These are phyloP conservation scores for Botryotinia calthae DNA, from an alignment of 2,329 filamentous ascomycete species.

Conservation along the genomic window DNA sequence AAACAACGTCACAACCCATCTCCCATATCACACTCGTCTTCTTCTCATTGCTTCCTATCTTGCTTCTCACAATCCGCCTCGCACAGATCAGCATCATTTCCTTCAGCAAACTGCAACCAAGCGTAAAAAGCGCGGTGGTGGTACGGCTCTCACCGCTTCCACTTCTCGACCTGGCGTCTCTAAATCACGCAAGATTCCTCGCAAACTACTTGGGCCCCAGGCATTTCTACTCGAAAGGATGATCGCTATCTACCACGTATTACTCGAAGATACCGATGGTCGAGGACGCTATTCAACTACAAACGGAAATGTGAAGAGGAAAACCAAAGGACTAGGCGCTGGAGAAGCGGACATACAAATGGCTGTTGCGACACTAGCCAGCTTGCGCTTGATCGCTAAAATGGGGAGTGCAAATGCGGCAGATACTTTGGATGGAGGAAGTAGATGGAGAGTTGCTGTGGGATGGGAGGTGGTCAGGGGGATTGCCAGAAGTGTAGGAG, in stretches of 20 bases:
- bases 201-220: constrained; percentile 73
- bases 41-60: constrained; percentile 76
- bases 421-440: constrained; percentile 67
- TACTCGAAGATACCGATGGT: constrained; percentile 47
- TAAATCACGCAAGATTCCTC: constrained; percentile 69
- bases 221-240: constrained; percentile 76
- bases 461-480: constrained; percentile 73
- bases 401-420: constrained; percentile 52
- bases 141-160: constrained; percentile 41
- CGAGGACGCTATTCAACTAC: constrained; percentile 28
- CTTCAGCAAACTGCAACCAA: constrained; percentile 47
- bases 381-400: constrained; percentile 65
- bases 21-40: constrained; percentile 72
- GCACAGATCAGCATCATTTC: constrained; percentile 73
- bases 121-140: constrained; percentile 44
- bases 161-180: constrained; percentile 36
- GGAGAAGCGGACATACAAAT: constrained; percentile 55
- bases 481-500: constrained; percentile 68
- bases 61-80: constrained; percentile 73
- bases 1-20: constrained; percentile 49
- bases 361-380: constrained; percentile 70
- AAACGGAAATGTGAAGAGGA: constrained; percentile 16
- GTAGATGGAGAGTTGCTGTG: constrained; percentile 75
- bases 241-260: constrained; percentile 71
- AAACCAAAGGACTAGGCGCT: constrained; percentile 22